A percentile compares a stretch with the other conserved stretches of the same genome.
phyloP scores from a whole-genome alignment of 257 asterid species.

The Solanum piurae region DNA sequence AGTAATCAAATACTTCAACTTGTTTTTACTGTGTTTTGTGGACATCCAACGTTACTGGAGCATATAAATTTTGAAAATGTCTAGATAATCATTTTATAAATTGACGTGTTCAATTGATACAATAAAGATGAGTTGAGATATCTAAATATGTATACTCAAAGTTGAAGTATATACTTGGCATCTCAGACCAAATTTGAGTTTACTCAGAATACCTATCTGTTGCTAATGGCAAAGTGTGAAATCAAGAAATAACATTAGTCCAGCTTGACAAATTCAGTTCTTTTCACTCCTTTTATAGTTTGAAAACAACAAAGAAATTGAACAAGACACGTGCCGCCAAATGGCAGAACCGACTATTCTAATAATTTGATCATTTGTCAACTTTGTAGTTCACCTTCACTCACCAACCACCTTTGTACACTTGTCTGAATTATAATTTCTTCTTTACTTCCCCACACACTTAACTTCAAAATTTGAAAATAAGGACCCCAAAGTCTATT shows the following conservation, averaged over 20 bases:
- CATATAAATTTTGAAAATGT: no score
- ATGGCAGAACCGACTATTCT: not conserved
- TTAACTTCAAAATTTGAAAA: not conserved
- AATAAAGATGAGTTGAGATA: no score
- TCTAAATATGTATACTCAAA: no score
- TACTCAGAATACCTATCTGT: not conserved
- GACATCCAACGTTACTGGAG: no score
- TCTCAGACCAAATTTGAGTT: not conserved
- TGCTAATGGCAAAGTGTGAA: not conserved
- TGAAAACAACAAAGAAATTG: not conserved
- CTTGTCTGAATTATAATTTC: conserved; percentile 24
- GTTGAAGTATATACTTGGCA: no score
- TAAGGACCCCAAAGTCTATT: conserved; percentile 14
- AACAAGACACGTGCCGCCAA: not conserved
- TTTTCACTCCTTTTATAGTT: not conserved
- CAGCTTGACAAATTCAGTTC: not conserved
- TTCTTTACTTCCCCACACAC: conserved; percentile 2
- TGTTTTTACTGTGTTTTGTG: not conserved
- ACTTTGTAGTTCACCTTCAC: conserved; percentile 69
- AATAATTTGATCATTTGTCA: conserved; percentile 28
- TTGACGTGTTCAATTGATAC: not conserved
- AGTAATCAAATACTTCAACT: not conserved
- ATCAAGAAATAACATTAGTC: not conserved
- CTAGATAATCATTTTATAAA: no score
- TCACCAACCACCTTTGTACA: conserved; percentile 68